phyloP scores from a whole-genome alignment of 2,329 filamentous ascomycete species.

The Fusarium torulosum region DNA sequence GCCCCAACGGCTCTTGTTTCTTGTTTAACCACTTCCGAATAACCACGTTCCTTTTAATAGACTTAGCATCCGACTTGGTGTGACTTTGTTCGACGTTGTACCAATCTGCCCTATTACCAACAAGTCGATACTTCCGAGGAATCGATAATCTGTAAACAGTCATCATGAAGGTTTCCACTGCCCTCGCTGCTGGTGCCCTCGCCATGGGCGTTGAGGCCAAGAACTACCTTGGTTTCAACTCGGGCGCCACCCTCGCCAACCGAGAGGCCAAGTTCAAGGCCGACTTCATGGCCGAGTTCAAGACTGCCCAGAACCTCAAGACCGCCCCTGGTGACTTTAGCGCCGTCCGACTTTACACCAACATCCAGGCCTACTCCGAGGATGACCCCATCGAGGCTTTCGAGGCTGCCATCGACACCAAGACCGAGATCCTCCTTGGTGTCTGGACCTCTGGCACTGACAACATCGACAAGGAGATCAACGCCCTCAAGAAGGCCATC shows the following conservation, averaged over 20 bases:
- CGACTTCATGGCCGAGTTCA: conserved; percentile 63
- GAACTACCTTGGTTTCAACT: conserved; percentile 69
- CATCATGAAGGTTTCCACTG: conserved; percentile 59
- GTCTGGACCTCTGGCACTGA: conserved; percentile 70
- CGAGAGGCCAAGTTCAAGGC: conserved; percentile 65
- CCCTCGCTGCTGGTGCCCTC: conserved; percentile 56
- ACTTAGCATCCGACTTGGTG: conserved; percentile 25
- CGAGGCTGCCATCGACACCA: conserved; percentile 74
- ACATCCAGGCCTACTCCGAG: conserved; percentile 73
- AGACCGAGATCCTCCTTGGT: conserved; percentile 72
- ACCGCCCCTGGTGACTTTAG: conserved; percentile 66
- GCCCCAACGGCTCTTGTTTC: conserved; percentile 31
- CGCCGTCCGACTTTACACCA: conserved; percentile 75
- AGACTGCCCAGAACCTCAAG: conserved; percentile 53
- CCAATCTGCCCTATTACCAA: conserved; percentile 17
- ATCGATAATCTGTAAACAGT: conserved; percentile 40
- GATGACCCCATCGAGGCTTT: conserved; percentile 84
- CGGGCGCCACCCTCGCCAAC: conserved; percentile 61
- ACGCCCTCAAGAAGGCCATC: conserved; percentile 69
- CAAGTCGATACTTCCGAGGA: conserved; percentile 18
- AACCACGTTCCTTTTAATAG: conserved; percentile 39
- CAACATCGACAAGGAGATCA: conserved; percentile 71
- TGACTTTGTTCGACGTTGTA: conserved; percentile 35
- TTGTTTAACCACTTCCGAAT: conserved; percentile 32
- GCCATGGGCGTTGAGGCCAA: conserved; percentile 56